Evolutionary conservation across 1,284 basidiomycete species (phyloP).

Genomic region (Austroboletus novae-zelandiae): DNA sequence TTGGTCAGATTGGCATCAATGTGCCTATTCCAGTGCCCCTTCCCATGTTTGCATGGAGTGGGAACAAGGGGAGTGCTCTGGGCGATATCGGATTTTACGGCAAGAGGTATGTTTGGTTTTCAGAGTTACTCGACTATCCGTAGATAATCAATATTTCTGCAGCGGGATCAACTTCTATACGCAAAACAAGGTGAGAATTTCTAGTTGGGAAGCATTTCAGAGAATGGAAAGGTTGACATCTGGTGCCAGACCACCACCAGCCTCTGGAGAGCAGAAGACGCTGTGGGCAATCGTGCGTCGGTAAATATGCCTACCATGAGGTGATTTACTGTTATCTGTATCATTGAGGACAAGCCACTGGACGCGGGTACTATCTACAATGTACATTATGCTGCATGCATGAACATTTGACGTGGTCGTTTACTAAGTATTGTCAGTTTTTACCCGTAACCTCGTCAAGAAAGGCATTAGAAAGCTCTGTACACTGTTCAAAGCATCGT

Average conservation of each 20-base stretch:
- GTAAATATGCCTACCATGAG: conserved; percentile 76
- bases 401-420: background rate
- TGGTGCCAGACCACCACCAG: conserved; percentile 69
- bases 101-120: conserved; percentile 50
- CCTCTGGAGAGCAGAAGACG: conserved; percentile 82
- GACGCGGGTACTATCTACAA: conserved; percentile 9
- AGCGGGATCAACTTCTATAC: conserved; percentile 91
- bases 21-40: conserved; percentile 89
- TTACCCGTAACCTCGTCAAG: conserved; percentile 54
- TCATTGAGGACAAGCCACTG: background rate
- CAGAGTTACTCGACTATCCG: background rate
- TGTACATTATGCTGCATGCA: background rate
- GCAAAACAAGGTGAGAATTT: conserved; percentile 67
- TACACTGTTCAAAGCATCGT: conserved; percentile 61
- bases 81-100: conserved; percentile 93
- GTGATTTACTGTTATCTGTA: conserved; percentile 9
- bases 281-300: conserved; percentile 70
- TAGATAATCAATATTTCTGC: conserved; percentile 2
- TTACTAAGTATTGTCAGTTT: conserved; percentile 19
- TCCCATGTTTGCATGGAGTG: conserved; percentile 92
- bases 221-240: background rate
- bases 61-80: conserved; percentile 86
- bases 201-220: background rate
- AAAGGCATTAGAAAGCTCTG: conserved; percentile 68
- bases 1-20: conserved; percentile 91